Base-by-base conservation (phyloP, 192 early-diverging fungal genomes). In the Mortierella antarctica region DNA sequence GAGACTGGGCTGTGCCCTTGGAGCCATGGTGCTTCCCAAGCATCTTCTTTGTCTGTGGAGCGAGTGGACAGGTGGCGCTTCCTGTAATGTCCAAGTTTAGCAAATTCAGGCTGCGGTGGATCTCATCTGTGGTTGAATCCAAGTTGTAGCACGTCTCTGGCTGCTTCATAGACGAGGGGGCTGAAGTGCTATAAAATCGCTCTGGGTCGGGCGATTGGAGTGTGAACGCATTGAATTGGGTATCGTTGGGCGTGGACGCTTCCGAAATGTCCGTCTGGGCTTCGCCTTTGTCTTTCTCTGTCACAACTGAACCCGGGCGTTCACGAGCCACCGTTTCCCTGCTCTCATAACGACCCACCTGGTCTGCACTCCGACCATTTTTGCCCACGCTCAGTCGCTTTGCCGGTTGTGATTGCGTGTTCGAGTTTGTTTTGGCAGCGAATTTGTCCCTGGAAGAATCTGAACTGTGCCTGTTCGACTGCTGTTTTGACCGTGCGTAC, bases 101-200 rank as follows among this genome's bases (percentile, higher is more conserved):
- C 3, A 78, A 5, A 50, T 78, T 78, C 17, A 78, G 67, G 46
- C 65, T 70, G 15, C 74, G 74, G 50, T 78, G 74, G 55, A 78
- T 78, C 62, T 78, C 74, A 31, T 78, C 74, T 14, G 74, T 70
- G 0, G 74, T 78, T 11, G 74, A 78, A 46, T 78, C 74, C 40
- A 78, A 57, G 58, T 78, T 78, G 45, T 60, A 78, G 44, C 62
- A 78, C 11, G 67, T 53, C 44, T 78, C 74, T 58, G 74, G 74
- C 48, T 70, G 48, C 17, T 78, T 78, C 10, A 17, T 18, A 1
- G 46, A 12, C 15, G 59, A 54, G 13, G 54, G 14, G 8, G 49
- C 4, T 2, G 45, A 45, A 42, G n/a, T 50, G 8, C 50, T 53
- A 20, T 56, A 45, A 39, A 63, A 54, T 5, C 56, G 65, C 46